Conservation (phyloP, 2,329 filamentous ascomycete species). For the Aspergillus brasiliensis region DNA sequence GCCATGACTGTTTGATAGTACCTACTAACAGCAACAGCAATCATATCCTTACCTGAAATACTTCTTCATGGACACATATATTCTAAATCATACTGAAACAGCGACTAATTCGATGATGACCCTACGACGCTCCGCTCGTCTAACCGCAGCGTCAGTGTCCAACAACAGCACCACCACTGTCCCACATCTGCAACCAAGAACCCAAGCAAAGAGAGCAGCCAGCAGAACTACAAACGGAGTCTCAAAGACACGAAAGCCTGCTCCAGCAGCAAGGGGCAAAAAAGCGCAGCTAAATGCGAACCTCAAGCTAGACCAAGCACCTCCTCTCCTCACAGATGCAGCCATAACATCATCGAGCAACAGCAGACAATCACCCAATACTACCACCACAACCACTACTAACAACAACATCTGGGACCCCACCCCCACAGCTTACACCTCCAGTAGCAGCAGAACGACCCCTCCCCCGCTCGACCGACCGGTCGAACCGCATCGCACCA, state of each 20-base stretch:
- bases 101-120: constrained; percentile 45
- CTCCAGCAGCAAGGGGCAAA: constrained; percentile 25
- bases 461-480: constrained; percentile 48
- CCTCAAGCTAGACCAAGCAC: not conserved
- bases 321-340: not conserved
- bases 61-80: not conserved
- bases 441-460: constrained; percentile 47
- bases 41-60: not conserved
- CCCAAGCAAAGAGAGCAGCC: constrained; percentile 25
- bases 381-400: constrained; percentile 19
- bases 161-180: constrained; percentile 13
- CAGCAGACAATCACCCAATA: too few species aligned
- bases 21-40: not conserved
- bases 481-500: constrained; percentile 51
- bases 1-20: not conserved
- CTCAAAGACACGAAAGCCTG: constrained; percentile 32
- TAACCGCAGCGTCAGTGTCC: constrained; percentile 34
- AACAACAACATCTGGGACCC: constrained; percentile 24
- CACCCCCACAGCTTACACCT: constrained; percentile 10
- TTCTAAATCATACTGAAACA: not conserved
- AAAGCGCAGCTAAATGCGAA: constrained; percentile 17
- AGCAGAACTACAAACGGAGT: constrained; percentile 29
- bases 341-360: not conserved
- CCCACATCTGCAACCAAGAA: constrained; percentile 19
- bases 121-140: constrained; percentile 54